Conservation (phyloP, 768 basidiomycete genomes). For the Mycena venus region DNA sequence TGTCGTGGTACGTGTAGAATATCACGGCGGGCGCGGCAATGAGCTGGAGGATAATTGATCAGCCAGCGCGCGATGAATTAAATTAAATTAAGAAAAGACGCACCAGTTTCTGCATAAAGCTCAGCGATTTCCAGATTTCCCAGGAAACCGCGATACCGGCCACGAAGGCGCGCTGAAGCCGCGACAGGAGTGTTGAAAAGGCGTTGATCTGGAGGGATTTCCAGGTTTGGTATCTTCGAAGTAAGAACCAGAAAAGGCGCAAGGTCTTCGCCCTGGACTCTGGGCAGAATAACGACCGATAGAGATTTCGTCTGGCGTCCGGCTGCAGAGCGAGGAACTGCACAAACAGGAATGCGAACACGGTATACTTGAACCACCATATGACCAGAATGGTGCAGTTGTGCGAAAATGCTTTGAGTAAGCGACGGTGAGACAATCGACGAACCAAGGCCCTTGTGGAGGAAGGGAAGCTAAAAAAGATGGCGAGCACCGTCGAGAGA, state of each 20-base stretch:
- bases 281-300: neutral
- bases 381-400: no score
- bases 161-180: neutral
- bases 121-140: neutral
- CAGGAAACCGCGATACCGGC: neutral
- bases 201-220: neutral
- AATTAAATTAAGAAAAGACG: neutral
- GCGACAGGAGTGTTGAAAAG: neutral
- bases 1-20: neutral
- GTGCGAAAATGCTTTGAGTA: no score
- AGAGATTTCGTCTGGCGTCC: no score
- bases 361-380: no score
- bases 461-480: no score
- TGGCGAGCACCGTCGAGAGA: neutral
- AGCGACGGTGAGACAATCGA: no score
- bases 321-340: no score
- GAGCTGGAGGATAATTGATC: neutral
- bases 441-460: no score
- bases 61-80: neutral
- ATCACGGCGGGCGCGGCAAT: neutral
- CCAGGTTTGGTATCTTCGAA: neutral
- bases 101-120: neutral
- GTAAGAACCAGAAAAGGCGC: neutral
- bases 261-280: neutral
- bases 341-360: no score